Evolutionary conservation across 2,329 filamentous ascomycete species (phyloP).

Genomic region (Ceratocystiopsis minuta): DNA sequence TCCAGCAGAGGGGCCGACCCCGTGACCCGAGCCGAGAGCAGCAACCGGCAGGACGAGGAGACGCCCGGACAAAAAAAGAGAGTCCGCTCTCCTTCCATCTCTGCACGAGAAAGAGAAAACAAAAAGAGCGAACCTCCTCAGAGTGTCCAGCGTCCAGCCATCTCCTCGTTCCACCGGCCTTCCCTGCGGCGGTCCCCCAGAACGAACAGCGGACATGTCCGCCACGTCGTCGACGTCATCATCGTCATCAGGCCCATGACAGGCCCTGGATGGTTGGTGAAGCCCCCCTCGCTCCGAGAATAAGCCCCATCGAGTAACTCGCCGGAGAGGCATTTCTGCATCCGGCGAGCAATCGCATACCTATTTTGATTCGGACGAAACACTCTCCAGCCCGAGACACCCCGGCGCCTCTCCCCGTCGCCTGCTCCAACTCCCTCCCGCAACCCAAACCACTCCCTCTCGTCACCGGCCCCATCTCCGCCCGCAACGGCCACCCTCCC

Average conservation of each 20-base stretch:
- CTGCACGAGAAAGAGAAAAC: background rate
- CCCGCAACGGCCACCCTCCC: background rate
- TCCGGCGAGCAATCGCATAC: slow-evolving; percentile 79
- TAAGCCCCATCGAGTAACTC: slow-evolving; percentile 99
- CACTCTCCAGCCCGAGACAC: slow-evolving; percentile 32
- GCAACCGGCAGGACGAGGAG: slow-evolving; percentile 10
- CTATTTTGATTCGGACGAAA: slow-evolving; percentile 88
- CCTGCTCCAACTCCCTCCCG: slow-evolving; percentile 9
- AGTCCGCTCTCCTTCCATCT: background rate
- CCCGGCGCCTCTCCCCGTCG: background rate
- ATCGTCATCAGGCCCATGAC: no score
- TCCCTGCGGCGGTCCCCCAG: background rate
- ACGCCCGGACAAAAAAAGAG: background rate
- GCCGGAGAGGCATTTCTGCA: slow-evolving; percentile 16
- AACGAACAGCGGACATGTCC: background rate
- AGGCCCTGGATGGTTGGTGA: slow-evolving; percentile 8
- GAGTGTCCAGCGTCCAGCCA: slow-evolving; percentile 7
- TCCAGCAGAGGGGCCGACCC: slow-evolving; percentile 16
- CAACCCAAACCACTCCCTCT: slow-evolving; percentile 6
- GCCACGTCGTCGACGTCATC: no score
- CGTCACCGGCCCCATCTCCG: background rate
- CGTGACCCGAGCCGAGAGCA: slow-evolving; percentile 4
- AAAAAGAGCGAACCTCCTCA: slow-evolving; percentile 1
- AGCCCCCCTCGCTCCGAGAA: slow-evolving; percentile 89
- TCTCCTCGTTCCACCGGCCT: background rate